Percentiles rank a stretch among this genome's conserved stretches.
Conservation (phyloP, 345 rosid genomes). For the Angophora floribunda region DNA sequence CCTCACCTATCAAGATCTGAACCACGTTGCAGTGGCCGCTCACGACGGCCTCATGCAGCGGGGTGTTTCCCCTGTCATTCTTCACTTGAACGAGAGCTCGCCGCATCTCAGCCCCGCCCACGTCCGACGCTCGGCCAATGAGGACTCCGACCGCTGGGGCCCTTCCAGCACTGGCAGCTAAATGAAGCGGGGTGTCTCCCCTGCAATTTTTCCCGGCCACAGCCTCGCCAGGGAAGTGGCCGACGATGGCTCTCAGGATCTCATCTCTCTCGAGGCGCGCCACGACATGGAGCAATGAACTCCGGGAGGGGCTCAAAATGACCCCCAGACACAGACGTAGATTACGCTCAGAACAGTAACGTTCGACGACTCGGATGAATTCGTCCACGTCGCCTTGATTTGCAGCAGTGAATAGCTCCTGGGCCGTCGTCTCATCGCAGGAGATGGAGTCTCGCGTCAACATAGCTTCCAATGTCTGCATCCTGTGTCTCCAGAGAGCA, state of each 20-base stretch:
- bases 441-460: neutral
- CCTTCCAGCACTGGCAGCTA: neutral
- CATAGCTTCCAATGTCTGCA: neutral
- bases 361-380: rapidly evolving
- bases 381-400: rapidly evolving
- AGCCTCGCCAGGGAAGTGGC: neutral
- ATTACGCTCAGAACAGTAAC: neutral
- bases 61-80: neutral
- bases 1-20: neutral
- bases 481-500: neutral
- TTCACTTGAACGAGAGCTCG: neutral
- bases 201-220: neutral
- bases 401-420: neutral
- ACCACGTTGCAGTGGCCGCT: neutral
- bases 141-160: neutral
- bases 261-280: rapidly evolving
- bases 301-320: rapidly evolving
- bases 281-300: neutral
- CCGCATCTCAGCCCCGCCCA: rapidly evolving
- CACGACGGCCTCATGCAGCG: neutral
- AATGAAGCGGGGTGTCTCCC: neutral
- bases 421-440: rapidly evolving
- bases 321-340: neutral
- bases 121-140: neutral
- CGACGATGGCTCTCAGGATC: neutral